A percentile compares a stretch with the other conserved stretches of the same genome.
phyloP scores from a whole-genome alignment of 768 basidiomycete genomes.

The Hericium rajendrae region DNA sequence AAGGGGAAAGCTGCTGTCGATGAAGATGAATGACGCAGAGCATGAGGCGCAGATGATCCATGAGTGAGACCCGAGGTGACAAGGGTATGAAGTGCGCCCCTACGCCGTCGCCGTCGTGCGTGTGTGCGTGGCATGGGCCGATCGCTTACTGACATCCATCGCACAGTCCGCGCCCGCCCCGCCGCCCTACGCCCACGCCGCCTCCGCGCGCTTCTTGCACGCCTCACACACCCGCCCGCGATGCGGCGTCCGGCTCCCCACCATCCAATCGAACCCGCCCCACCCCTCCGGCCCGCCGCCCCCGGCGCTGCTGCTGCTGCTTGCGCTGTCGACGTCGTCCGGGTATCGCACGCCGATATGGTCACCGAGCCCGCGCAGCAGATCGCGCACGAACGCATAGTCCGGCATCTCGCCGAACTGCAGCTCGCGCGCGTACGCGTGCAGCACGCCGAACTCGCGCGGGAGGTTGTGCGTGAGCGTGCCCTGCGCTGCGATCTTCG shows the following conservation, averaged over 20 bases:
- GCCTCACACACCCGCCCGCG: conserved; percentile 13
- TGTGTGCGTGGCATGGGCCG: background rate
- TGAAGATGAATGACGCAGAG: no score
- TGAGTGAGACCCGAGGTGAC: no score
- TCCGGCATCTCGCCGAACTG: conserved; percentile 87
- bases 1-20: no score
- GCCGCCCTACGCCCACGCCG: conserved; percentile 6
- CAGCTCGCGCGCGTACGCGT: conserved; percentile 67
- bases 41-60: no score
- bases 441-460: conserved; percentile 73
- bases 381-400: conserved; percentile 69
- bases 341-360: conserved; percentile 14
- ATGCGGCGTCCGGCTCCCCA: conserved; percentile 6
- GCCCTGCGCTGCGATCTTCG: conserved; percentile 51
- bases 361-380: conserved; percentile 45
- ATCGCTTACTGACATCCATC: background rate
- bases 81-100: no score
- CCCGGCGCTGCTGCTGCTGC: background rate
- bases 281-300: conserved; percentile 3
- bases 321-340: conserved; percentile 1
- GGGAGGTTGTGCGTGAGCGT: conserved; percentile 69
- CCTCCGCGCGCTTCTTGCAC: conserved; percentile 11
- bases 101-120: no score
- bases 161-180: background rate
- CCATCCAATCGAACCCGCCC: conserved; percentile 14